Evolutionary conservation across 78 protist genomes (phyloP), one percentile per base, ranked within the genome.

Genomic region (Dictyostelium purpureum): DNA sequence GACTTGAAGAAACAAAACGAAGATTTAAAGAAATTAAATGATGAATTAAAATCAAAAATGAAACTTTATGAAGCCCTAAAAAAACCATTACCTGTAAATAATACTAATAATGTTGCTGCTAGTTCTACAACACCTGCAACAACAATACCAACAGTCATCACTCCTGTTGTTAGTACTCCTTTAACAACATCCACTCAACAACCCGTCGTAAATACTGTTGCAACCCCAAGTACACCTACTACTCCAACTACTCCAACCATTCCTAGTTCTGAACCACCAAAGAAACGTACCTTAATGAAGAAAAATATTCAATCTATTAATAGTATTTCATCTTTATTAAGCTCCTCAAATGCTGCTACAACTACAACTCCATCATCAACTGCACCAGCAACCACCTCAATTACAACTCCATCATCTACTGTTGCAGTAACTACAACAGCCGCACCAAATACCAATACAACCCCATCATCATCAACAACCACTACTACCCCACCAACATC

Each of bases 31-130:
- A 85, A 85, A 45, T 35, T 42, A 70, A 59, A 24, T 35, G 52
- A 56, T 42, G 26, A 71, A n/a, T 33, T 76, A 38, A 85, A 73
- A 47, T 43, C 82, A 4, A 85, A 61, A 61, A 47, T 85, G 35
- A 70, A 59, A 42, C 24, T 85, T 0, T 73, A 61, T 73, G 92
- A 85, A 61, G 14, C 40, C 9, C 40, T 42, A 35, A 74, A 70
- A 31, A 51, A 85, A 26, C 10, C 57, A 0, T 24, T 67, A 4
- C 63, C 81, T 21, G 18, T 37, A 28, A 76, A 35, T 47, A 19
- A 66, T n/a, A 19, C 26, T 24, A 59, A 61, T 43, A 28, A 67
- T 28, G 70, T 4, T 26, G 40, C 52, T 14, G 12, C 75, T 24
- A 47, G 38, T 11, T 35, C 79, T 14, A 19, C 79, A n/a, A 54